These are phyloP conservation scores for Leccinum arenicola DNA, from an alignment of 768 basidiomycete genomes.

Conservation along the genomic window DNA sequence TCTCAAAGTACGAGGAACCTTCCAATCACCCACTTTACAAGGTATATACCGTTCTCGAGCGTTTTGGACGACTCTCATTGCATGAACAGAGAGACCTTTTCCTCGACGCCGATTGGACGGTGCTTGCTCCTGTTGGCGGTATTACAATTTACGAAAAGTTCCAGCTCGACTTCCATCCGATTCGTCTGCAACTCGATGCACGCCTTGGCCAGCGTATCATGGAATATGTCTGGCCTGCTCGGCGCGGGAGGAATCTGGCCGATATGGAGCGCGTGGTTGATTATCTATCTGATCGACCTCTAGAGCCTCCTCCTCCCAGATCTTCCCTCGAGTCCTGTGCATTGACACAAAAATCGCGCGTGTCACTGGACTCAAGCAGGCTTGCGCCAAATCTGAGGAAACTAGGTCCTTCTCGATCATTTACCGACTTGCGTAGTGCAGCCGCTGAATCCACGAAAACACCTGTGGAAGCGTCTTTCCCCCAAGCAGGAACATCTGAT, in stretches of 20 bases:
- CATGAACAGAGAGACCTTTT: constrained; percentile 63
- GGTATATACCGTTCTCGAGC: constrained; percentile 34
- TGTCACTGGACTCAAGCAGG: constrained; percentile 32
- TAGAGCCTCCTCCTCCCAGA: constrained; percentile 28
- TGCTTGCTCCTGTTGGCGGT: constrained; percentile 89
- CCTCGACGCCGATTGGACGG: constrained; percentile 73
- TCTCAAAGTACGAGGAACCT: constrained; percentile 73
- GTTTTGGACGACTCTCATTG: constrained; percentile 5
- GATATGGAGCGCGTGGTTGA: background rate
- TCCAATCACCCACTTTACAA: constrained; percentile 69
- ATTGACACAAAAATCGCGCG: constrained; percentile 30
- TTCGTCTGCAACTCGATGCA: constrained; percentile 85
- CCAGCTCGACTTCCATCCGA: constrained; percentile 78
- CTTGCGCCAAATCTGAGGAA: constrained; percentile 46
- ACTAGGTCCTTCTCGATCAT: constrained; percentile 63
- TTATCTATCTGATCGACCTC: constrained; percentile 16
- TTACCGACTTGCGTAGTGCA: constrained; percentile 60
- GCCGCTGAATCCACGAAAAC: constrained; percentile 35
- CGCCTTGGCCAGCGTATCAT: constrained; percentile 76
- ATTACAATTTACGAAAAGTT: constrained; percentile 87
- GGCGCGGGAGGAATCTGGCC: constrained; percentile 35
- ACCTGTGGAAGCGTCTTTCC: constrained; percentile 8
- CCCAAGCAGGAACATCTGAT: constrained; percentile 16
- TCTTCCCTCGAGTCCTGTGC: constrained; percentile 54
- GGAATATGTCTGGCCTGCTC: constrained; percentile 84